Base-by-base conservation (phyloP, 352 stramenopile genomes). In the Peronosclerospora sorghi region DNA sequence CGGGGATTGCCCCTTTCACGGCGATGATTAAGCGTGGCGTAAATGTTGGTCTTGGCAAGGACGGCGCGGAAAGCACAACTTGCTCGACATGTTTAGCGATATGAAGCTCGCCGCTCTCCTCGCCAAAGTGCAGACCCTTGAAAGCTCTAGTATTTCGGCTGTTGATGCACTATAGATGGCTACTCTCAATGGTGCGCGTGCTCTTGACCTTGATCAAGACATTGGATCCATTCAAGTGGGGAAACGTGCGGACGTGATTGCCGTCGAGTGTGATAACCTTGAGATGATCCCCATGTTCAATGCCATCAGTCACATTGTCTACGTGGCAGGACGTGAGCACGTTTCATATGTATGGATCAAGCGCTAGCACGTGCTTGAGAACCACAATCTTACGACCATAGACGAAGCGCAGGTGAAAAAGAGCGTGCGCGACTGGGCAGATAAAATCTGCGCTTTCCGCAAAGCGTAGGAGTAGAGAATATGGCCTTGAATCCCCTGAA, bases 321-420 rank as follows among this genome's bases (percentile, higher is more conserved):
- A 96, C 48, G 74, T 86, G 7, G 70, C 73, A 30, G 70, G 73
- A 10, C 68, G 80, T 7, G 72, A 92, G 48, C 70, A 94, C 63
- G 84, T 95, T 13, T 91, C 79, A 51, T 81, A 96, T 54, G 83
- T 94, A n/a, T 95, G 80, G 81, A 83, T 95, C 29, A 78, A 87
- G 21, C 83, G 83, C 39, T 88, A 87, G 58, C 67, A 74, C 9
- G 53, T 95, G 39, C 57, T 95, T 8, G 49, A 50, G 14, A 56
- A 77, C 36, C 73, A 73, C 44, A 54, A 83, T 48, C 65, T 95
- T 21, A 82, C 63, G 36, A 93, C 83, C 17, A 77, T 89, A 37
- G 60, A 78, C 38, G 73, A 86, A 38, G 30, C 35, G 8, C 47
- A 76, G 15, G 58, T 88, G 19, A 91, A 88, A 65, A 45, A 51